Conservation (phyloP, 2,329 filamentous ascomycete genomes). For the Triangularia setosa region DNA sequence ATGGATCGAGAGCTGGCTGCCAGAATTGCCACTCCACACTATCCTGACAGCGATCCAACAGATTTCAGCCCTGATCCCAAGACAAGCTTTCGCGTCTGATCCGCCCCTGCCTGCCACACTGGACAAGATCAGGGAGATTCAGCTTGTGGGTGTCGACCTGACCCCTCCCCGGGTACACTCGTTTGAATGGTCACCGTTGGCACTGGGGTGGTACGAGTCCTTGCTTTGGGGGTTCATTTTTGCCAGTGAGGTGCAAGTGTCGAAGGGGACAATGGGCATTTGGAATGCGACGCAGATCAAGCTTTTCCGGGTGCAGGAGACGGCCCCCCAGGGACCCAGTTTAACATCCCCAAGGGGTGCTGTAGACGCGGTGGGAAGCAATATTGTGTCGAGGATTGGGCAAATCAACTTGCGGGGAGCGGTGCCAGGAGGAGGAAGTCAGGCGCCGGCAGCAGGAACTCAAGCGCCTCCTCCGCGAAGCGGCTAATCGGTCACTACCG, state of each 20-base stretch:
- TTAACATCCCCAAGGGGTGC: slow-evolving; percentile 82
- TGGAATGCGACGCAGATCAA: slow-evolving; percentile 91
- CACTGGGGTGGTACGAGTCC: slow-evolving; percentile 93
- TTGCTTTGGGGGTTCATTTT: slow-evolving; percentile 93
- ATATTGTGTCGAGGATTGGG: slow-evolving; percentile 81
- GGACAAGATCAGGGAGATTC: slow-evolving; percentile 54
- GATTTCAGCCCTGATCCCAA: slow-evolving; percentile 53
- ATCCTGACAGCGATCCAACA: slow-evolving; percentile 73
- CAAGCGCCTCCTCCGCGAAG: background rate
- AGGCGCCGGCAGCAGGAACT: slow-evolving; percentile 2
- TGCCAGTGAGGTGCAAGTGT: slow-evolving; percentile 80
- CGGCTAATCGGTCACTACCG: background rate
- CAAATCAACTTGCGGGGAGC: slow-evolving; percentile 64
- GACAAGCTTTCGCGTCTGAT: slow-evolving; percentile 44
- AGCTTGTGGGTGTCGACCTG: slow-evolving; percentile 69
- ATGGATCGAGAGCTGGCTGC: slow-evolving; percentile 95
- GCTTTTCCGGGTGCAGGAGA: slow-evolving; percentile 86
- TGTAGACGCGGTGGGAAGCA: slow-evolving; percentile 88
- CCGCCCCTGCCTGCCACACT: slow-evolving; percentile 44
- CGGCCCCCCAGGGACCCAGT: slow-evolving; percentile 72
- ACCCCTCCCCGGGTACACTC: slow-evolving; percentile 74
- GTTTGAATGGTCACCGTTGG: slow-evolving; percentile 90
- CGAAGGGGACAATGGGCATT: slow-evolving; percentile 81
- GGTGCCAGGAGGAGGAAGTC: background rate
- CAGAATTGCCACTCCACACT: slow-evolving; percentile 83